Evolutionary conservation across 2,329 filamentous ascomycete species (phyloP), one percentile per base, ranked within the genome.

Genomic region (Phialophora verrucosa): DNA sequence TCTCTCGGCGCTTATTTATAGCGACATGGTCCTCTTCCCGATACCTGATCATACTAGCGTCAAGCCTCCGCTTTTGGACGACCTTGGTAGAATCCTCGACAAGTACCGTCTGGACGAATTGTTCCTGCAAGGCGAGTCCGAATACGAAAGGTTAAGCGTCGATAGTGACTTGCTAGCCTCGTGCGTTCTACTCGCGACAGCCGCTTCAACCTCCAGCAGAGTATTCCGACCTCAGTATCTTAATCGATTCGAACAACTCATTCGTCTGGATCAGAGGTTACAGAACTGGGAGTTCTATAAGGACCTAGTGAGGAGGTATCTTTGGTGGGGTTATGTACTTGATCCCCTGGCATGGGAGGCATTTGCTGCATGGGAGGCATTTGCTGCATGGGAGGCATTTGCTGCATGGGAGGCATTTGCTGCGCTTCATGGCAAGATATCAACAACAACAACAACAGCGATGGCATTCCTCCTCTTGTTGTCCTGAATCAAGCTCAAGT

Each of bases 11-110:
- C 53, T 38, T 4, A 31, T 35, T 23, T 56, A 38, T 29, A 56
- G 53, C 53, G 53, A 56, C 12, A 17, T 56, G 53, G 53, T 56
- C 8, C 53, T 56, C 17, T 56, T 56, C 25, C 53, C 53, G 2
- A 38, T 56, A 32, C 53, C 53, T 38, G 53, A 56, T 1, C 17
- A 38, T n/a, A 8, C 27, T 23, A 35, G 53, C 23, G 31, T 56
- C 31, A 56, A 35, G 25, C 53, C 53, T 1, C 25, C 53, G 11
- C 53, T 56, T 8, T 23, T 56, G 17, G 12, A 56, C 23, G 53
- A 56, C 14, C 53, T 56, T 32, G 53, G 53, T 14, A 20, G 53
- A 29, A 23, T 23, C 12, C 53, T 56, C 2, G 53, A 56, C 53
- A 56, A 56, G 12, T 53, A 25, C 32, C 32, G 32, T 10, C 32